phyloP scores from a whole-genome alignment of 495 filamentous ascomycete genomes.

The Penicillium nucicola region DNA sequence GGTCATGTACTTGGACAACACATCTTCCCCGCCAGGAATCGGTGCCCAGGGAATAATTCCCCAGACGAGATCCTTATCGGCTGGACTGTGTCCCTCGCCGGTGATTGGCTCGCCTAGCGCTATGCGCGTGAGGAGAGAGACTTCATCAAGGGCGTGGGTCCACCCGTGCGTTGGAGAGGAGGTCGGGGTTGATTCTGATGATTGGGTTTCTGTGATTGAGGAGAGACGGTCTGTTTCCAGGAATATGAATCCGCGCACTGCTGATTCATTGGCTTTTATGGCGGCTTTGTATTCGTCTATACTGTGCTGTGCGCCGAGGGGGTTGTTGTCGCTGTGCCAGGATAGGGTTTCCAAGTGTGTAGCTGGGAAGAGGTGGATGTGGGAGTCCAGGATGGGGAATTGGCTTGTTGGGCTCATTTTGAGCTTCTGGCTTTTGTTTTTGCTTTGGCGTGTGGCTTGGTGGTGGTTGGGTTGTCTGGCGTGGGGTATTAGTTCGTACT shows the following conservation, averaged over 20 bases:
- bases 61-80: slow-evolving; percentile 52
- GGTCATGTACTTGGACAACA: slow-evolving; percentile 47
- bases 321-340: slow-evolving; percentile 58
- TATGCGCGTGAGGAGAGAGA: slow-evolving; percentile 63
- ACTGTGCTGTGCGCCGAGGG: slow-evolving; percentile 60
- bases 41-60: slow-evolving; percentile 84
- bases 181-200: neutral
- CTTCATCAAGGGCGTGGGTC: slow-evolving; percentile 65
- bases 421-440: neutral
- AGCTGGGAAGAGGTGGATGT: slow-evolving; percentile 79
- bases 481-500: neutral
- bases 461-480: neutral
- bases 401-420: slow-evolving; percentile 15
- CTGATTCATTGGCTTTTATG: slow-evolving; percentile 8
- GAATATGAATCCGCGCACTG: slow-evolving; percentile 68
- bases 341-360: slow-evolving; percentile 59
- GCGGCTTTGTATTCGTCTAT: slow-evolving; percentile 52
- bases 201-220: slow-evolving; percentile 35
- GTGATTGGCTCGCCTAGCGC: slow-evolving; percentile 51
- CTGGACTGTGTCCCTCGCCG: slow-evolving; percentile 56
- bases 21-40: slow-evolving; percentile 53
- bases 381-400: slow-evolving; percentile 68
- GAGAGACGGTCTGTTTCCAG: slow-evolving; percentile 76
- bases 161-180: slow-evolving; percentile 28
- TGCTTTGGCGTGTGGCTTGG: neutral